Evolutionary conservation across 2,329 filamentous ascomycete species (phyloP).

Genomic region (Sphaerulina vaccinii): DNA sequence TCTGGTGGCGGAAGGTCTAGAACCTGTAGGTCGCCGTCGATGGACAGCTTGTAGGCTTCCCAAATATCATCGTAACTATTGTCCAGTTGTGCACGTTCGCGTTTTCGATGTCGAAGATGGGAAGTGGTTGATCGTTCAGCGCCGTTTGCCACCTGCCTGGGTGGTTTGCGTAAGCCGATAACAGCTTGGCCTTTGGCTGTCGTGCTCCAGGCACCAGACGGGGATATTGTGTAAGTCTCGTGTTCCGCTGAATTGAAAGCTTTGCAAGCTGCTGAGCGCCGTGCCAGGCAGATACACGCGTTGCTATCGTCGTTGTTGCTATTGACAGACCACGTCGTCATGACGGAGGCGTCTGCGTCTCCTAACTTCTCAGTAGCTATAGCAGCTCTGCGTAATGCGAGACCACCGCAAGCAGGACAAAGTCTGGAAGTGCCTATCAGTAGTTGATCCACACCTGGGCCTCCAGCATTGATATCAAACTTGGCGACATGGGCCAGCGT

Average conservation of each 20-base stretch:
- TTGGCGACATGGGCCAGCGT: constrained; percentile 21
- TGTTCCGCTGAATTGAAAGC: constrained; percentile 15
- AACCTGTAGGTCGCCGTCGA: constrained; percentile 47
- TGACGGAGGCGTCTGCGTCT: constrained; percentile 12
- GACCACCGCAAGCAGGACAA: constrained; percentile 53
- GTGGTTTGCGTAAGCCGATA: constrained; percentile 29
- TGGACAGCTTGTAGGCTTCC: constrained; percentile 56
- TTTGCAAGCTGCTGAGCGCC: constrained; percentile 16
- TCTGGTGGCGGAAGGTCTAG: constrained; percentile 40
- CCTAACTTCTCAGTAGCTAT: constrained; percentile 54
- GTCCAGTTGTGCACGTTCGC: constrained; percentile 14
- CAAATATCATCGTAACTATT: constrained; percentile 41
- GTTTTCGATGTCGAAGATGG: constrained; percentile 16
- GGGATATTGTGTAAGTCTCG: constrained; percentile 14
- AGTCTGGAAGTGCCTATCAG: constrained; percentile 38
- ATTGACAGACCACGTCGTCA: constrained; percentile 30
- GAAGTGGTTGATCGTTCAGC: constrained; percentile 6
- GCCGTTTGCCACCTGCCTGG: constrained; percentile 12
- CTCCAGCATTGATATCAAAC: constrained; percentile 17
- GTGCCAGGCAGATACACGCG: constrained; percentile 31
- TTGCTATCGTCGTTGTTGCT: constrained; percentile 24
- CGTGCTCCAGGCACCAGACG: constrained; percentile 26
- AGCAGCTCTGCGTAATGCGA: constrained; percentile 62
- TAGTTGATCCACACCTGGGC: constrained; percentile 13
- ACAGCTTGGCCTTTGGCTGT: constrained; percentile 25